These are phyloP conservation scores for Coniochaeta sp. DNA, from an alignment of 2,329 filamentous ascomycete genomes.

Conservation along the genomic window DNA sequence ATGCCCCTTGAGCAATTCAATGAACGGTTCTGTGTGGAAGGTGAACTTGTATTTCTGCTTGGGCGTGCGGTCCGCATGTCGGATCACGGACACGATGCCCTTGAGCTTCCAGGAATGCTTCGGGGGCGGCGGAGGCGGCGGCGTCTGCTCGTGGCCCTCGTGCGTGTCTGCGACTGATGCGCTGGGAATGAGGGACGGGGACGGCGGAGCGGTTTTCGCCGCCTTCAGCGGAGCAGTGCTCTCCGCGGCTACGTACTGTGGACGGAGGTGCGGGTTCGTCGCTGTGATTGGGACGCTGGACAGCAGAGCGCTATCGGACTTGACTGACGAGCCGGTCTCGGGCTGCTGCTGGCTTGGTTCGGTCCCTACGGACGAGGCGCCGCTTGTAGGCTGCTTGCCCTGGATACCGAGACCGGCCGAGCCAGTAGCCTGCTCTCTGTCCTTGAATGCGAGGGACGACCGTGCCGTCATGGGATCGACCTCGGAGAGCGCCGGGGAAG, in stretches of 20 bases:
- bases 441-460: slow-evolving; percentile 18
- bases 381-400: slow-evolving; percentile 7
- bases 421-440: slow-evolving; percentile 14
- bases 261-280: slow-evolving; percentile 4
- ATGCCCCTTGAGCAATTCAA: slow-evolving; percentile 88
- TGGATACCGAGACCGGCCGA: slow-evolving; percentile 7
- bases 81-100: slow-evolving; percentile 91
- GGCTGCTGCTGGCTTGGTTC: neutral
- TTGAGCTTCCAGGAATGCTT: slow-evolving; percentile 98
- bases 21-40: slow-evolving; percentile 93
- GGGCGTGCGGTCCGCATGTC: slow-evolving; percentile 92
- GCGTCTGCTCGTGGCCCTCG: slow-evolving; percentile 34
- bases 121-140: slow-evolving; percentile 58
- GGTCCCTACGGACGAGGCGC: neutral
- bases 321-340: slow-evolving; percentile 11
- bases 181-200: slow-evolving; percentile 25
- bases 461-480: slow-evolving; percentile 30
- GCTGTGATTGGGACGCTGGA: slow-evolving; percentile 12
- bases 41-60: slow-evolving; percentile 99
- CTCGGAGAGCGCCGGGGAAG: slow-evolving; percentile 35
- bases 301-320: slow-evolving; percentile 17
- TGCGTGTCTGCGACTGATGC: slow-evolving; percentile 15
- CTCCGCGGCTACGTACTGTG: slow-evolving; percentile 5
- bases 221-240: slow-evolving; percentile 26
- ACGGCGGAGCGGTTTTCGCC: slow-evolving; percentile 30